Evolutionary conservation across 805 yeast species (phyloP), one percentile per base, ranked within the genome.

Genomic region (Saccharomycopsis sp.): DNA sequence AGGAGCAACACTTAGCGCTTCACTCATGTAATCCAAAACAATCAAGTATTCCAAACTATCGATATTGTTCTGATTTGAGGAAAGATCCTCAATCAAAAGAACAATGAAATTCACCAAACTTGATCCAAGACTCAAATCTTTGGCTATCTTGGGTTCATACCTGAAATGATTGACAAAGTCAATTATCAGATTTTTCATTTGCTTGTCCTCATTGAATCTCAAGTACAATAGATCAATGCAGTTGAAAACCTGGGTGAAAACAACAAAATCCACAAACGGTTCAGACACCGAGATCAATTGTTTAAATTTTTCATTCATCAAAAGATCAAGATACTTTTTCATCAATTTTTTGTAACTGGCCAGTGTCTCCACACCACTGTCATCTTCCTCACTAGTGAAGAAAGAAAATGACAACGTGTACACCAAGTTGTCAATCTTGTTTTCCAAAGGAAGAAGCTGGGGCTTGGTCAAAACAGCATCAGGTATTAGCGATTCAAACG

Each of bases 341-440:
- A 27, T 13, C 36, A 22, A 18, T 8, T 7, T 6, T 10, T 23
- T n/a, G 37, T 18, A 9, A 38, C 32, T 13, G 4, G n/a, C 7
- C 9, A 10, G 10, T 12, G 18, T n/a, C 10, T 10, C 34, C 6
- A 8, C 30, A 15, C 12, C 12, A 2, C 21, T 30, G 13, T 36
- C 19, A 5, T 26, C 34, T 2, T 19, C 15, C 16, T 27, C 19
- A n/a, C 30, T 36, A 12, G 10, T n/a, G 29, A 36, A 41, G 8
- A 15, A 10, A 13, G 13, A 22, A n/a, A 22, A 3, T 7, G 26
- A 5, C 9, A 18, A 5, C 8, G 26, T 8, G 17, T 25, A 36
- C n/a, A 41, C n/a, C 41, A 37, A 31, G 27, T 21, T 36, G 13
- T 30, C 45, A 18, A 41, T 35, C 19, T 29, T 22, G 21, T 17